These are phyloP conservation scores for Escallonia herrerae DNA, from an alignment of 129 eudicot genomes.

Conservation along the genomic window DNA sequence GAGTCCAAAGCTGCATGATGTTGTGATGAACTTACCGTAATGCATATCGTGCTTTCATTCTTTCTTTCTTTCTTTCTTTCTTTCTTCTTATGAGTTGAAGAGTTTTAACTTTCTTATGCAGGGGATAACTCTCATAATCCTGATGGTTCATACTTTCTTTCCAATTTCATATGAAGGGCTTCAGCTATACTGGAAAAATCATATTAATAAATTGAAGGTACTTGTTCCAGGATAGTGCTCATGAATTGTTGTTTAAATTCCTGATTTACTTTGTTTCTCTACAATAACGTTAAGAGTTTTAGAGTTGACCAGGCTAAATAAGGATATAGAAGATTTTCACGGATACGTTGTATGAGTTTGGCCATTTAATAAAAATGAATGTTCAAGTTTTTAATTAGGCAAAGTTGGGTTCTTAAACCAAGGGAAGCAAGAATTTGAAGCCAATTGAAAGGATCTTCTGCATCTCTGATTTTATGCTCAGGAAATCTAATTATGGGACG, in stretches of 20 bases:
- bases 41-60: too few relatives aligned
- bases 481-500: too few relatives aligned
- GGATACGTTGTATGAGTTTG: too few relatives aligned
- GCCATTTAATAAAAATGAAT: too few relatives aligned
- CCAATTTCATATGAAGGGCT: slow-evolving; percentile 77
- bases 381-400: too few relatives aligned
- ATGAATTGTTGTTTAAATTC: slow-evolving; percentile 3
- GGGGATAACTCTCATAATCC: slow-evolving; percentile 64
- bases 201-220: slow-evolving; percentile 77
- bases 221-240: slow-evolving; percentile 6
- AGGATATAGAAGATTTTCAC: too few relatives aligned
- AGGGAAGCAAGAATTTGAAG: too few relatives aligned
- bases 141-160: slow-evolving; percentile 51
- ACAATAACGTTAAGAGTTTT: not conserved
- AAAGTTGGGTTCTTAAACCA: too few relatives aligned
- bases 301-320: too few relatives aligned
- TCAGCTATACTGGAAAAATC: slow-evolving; percentile 56
- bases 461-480: too few relatives aligned
- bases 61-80: not conserved
- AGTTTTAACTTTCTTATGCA: slow-evolving; percentile 30
- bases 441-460: too few relatives aligned
- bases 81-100: not conserved
- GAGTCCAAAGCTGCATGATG: too few relatives aligned
- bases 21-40: not conserved
- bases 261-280: not conserved